These are phyloP conservation scores for Monilinia vaccinii-corymbosi DNA, from an alignment of 2,329 filamentous ascomycete genomes.

Conservation along the genomic window DNA sequence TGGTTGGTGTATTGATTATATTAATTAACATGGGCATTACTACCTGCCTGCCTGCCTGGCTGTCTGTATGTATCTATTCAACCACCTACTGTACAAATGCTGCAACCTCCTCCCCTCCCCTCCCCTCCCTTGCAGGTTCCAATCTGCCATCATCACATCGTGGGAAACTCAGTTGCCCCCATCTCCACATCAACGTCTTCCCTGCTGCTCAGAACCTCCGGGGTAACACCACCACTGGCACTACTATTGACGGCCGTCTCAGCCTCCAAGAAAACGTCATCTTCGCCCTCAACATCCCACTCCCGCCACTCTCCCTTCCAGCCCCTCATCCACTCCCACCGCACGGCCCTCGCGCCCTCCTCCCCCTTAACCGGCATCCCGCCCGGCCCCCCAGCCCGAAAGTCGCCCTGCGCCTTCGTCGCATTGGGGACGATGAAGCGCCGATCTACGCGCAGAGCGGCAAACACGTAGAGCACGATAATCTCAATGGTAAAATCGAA, in stretches of 20 bases:
- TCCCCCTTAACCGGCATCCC: background rate
- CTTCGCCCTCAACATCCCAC: background rate
- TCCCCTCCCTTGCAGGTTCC: no score
- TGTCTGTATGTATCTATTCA: no score
- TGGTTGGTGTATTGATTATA: no score
- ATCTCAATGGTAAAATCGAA: conserved; percentile 73
- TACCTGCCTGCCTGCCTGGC: no score
- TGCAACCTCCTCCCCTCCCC: no score
- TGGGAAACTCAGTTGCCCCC: background rate
- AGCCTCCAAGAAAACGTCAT: background rate
- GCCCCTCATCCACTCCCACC: conserved; percentile 4
- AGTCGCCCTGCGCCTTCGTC: conserved; percentile 45
- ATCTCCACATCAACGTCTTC: background rate
- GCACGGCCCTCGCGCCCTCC: background rate
- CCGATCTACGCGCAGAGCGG: conserved; percentile 60
- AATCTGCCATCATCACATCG: background rate
- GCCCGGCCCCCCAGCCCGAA: background rate
- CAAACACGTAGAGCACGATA: conserved; percentile 57
- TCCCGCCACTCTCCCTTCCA: conserved; percentile 2
- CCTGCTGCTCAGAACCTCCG: background rate
- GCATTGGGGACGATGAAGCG: conserved; percentile 68
- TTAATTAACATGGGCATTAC: background rate
- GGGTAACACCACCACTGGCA: background rate
- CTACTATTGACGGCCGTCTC: background rate
- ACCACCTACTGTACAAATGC: no score